Base-by-base conservation (phyloP, 2,329 filamentous ascomycete genomes). In the Colletotrichum cereale region DNA sequence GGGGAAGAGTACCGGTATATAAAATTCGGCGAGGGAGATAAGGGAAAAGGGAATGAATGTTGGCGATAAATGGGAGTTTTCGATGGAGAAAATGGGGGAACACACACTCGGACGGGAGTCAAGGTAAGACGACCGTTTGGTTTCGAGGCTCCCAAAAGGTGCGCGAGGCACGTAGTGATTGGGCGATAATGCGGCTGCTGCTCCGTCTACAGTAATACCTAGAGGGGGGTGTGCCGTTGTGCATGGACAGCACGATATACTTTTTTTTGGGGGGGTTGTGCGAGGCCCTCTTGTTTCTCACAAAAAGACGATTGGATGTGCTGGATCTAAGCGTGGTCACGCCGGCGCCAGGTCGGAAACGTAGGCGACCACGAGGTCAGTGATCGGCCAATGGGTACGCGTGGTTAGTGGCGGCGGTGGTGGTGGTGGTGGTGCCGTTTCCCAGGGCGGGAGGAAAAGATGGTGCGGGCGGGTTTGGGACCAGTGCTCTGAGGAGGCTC, bases 281-380 rank as follows among this genome's bases (percentile, higher is more conserved):
- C 21, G 29, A 14, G 31, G 12, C 3, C 34, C 29, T 55, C 31
- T 56, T 38, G 31, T 29, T 29, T 31, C 48, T 52, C 11, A 21
- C 24, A 52, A 5, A 31, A 16, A 21, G 24, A 31, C 38, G 26
- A 29, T 18, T 58, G 44, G 26, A 44, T 58, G 36, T 34, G 61
- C 31, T 58, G 36, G 50, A 57, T 44, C 65, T 56, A 67, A 68
- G 52, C 48, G 64, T 62, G 58, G 68, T 68, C 68, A 71, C 68
- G 64, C 68, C 38, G 65, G 47, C 68, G 57, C 52, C 64, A 53
- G 57, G 52, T 68, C 44, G 29, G 34, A 62, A 55, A 62, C 36
- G 64, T 62, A 71, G 52, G 68, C 64, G 63, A 31, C 68, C 68
- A 71, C 68, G 68, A 71, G 68, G 65, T 63, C 68, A 63, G 50